Conservation (phyloP, 495 filamentous ascomycete genomes). For the Eremomyces bilateralis region DNA sequence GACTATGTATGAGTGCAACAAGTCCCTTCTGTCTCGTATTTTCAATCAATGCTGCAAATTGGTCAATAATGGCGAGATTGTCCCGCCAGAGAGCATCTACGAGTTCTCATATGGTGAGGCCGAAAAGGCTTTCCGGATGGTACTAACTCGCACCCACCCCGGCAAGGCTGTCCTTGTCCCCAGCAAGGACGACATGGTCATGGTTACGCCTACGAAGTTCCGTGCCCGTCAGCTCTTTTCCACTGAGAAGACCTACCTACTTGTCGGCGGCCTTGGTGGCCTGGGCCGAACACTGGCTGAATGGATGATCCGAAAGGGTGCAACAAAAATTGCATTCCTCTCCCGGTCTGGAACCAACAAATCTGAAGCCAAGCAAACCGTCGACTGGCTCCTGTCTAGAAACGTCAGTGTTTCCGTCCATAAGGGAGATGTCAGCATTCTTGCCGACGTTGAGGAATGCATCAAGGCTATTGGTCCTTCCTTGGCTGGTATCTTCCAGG, state of each 20-base stretch:
- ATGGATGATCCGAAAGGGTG: conserved; percentile 10
- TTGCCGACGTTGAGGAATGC: conserved; percentile 1
- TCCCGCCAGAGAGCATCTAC: conserved; percentile 16
- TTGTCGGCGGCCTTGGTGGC: conserved; percentile 26
- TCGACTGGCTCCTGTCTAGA: conserved; percentile 1
- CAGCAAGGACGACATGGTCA: conserved; percentile 5
- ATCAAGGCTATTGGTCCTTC: conserved; percentile 1
- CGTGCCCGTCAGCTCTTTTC: background rate
- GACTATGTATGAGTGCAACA: conserved; percentile 2
- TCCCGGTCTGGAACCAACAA: conserved; percentile 4
- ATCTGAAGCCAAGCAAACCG: background rate
- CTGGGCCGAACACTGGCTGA: conserved; percentile 16
- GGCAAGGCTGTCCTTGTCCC: conserved; percentile 37
- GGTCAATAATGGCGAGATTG: conserved; percentile 7
- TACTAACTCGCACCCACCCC: conserved; percentile 31
- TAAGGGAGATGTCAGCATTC: conserved; percentile 3
- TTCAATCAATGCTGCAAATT: conserved; percentile 5
- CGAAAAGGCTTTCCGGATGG: conserved; percentile 30
- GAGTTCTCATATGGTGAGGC: conserved; percentile 21
- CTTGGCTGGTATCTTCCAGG: conserved; percentile 7
- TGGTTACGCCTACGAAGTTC: background rate
- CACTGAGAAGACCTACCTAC: conserved; percentile 18
- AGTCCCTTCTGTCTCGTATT: conserved; percentile 4
- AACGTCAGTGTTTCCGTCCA: conserved; percentile 2
- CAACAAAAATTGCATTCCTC: conserved; percentile 8